Percentiles rank a stretch among this genome's conserved stretches.
Evolutionary conservation across 208 protist species (phyloP).

Genomic region (Trypanosoma vivax): DNA sequence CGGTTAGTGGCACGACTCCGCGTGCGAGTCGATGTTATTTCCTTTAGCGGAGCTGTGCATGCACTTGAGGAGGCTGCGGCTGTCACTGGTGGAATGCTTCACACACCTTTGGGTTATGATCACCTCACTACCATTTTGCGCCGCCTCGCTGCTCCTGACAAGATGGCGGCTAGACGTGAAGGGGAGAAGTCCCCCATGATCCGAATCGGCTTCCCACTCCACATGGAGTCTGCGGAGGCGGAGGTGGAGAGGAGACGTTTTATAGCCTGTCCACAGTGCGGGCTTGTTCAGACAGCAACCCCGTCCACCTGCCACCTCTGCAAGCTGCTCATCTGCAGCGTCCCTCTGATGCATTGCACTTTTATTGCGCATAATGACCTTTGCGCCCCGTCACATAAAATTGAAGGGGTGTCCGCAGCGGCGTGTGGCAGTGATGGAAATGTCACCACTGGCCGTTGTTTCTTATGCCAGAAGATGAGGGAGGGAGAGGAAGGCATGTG

Average conservation of each 20-base stretch:
- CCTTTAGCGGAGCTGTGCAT: conserved; percentile 74
- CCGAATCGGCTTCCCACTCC: conserved; percentile 64
- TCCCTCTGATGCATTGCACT: conserved; percentile 49
- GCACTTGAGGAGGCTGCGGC: conserved; percentile 55
- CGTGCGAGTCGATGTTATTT: conserved; percentile 57
- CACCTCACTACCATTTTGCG: conserved; percentile 55
- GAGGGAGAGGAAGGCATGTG: conserved; percentile 2
- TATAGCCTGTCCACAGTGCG: conserved; percentile 73
- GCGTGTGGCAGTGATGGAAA: background rate
- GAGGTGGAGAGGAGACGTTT: conserved; percentile 15
- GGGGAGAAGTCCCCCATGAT: conserved; percentile 24
- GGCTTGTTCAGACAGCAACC: conserved; percentile 55
- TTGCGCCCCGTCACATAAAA: conserved; percentile 23
- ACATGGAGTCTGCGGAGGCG: conserved; percentile 15
- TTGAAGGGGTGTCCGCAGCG: background rate
- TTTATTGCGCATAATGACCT: conserved; percentile 65
- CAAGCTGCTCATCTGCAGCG: conserved; percentile 63
- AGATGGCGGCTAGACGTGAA: conserved; percentile 4
- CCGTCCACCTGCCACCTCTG: conserved; percentile 76
- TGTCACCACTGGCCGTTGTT: conserved; percentile 1
- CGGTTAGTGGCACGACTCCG: conserved; percentile 31
- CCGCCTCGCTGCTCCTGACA: conserved; percentile 25
- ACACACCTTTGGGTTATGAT: conserved; percentile 76
- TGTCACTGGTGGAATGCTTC: conserved; percentile 45
- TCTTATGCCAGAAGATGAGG: conserved; percentile 4